phyloP scores from a whole-genome alignment of 257 asterid genomes.

The Thymus quinquecostatus region DNA sequence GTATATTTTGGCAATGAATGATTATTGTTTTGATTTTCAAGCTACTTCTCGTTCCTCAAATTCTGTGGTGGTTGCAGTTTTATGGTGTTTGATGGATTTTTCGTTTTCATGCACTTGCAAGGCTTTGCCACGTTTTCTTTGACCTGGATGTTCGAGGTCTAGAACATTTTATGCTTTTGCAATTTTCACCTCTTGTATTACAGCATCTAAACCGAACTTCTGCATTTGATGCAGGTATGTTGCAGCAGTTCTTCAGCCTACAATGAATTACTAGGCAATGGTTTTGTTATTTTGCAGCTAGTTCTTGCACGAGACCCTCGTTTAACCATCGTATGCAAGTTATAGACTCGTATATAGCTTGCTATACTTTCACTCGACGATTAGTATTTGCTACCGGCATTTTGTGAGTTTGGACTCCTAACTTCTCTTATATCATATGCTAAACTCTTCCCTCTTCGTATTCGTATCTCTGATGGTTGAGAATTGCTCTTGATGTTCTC shows the following conservation, averaged over 20 bases:
- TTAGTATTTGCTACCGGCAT: neutral
- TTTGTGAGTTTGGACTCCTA: neutral
- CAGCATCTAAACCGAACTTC: conserved; percentile 17
- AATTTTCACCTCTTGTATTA: neutral
- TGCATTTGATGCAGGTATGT: conserved; percentile 30
- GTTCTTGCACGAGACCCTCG: conserved; percentile 6
- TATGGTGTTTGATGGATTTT: neutral
- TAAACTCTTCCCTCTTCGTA: too few relatives aligned
- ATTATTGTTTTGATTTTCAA: neutral
- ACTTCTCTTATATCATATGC: neutral
- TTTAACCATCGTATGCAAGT: neutral
- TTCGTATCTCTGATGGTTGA: too few relatives aligned
- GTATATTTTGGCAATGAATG: neutral
- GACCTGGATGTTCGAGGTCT: neutral
- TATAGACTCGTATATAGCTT: conserved; percentile 12
- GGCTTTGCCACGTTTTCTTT: neutral
- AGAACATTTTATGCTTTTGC: neutral
- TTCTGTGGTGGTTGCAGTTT: neutral
- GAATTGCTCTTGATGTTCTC: too few relatives aligned
- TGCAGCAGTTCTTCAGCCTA: neutral
- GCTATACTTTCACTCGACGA: neutral
- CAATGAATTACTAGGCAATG: neutral
- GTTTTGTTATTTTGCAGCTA: conserved; percentile 13
- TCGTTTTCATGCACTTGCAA: neutral
- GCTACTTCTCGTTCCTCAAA: neutral